phyloP scores from a whole-genome alignment of 2,329 filamentous ascomycete genomes.

The Fusarium sp. region DNA sequence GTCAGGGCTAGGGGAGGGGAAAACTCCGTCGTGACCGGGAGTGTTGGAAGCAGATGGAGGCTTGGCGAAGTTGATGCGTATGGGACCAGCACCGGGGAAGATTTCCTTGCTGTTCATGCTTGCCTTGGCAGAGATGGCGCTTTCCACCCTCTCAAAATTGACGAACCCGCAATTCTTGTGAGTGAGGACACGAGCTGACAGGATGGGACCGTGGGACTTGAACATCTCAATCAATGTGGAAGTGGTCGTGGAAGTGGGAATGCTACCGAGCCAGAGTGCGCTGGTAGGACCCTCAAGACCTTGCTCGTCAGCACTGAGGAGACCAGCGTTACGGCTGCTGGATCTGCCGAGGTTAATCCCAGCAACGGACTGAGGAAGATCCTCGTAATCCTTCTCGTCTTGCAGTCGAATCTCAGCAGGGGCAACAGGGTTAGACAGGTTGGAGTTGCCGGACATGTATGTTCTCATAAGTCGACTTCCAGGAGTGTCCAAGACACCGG shows the following conservation, averaged over 20 bases:
- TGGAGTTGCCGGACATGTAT: slow-evolving; percentile 77
- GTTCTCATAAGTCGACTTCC: slow-evolving; percentile 71
- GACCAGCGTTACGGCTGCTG: slow-evolving; percentile 71
- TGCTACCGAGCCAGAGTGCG: slow-evolving; percentile 96
- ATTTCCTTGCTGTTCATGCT: slow-evolving; percentile 97
- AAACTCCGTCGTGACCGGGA: slow-evolving; percentile 86
- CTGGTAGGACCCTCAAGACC: slow-evolving; percentile 89
- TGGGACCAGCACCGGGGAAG: slow-evolving; percentile 93
- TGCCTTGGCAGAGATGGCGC: slow-evolving; percentile 87
- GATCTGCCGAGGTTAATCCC: slow-evolving; percentile 77
- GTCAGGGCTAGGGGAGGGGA: slow-evolving; percentile 90
- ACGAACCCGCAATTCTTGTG: slow-evolving; percentile 99
- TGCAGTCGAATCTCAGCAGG: slow-evolving; percentile 78
- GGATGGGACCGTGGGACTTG: slow-evolving; percentile 87
- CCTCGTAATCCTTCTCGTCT: slow-evolving; percentile 81
- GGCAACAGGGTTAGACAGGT: slow-evolving; percentile 77
- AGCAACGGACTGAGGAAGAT: slow-evolving; percentile 83
- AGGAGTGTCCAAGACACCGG: slow-evolving; percentile 87
- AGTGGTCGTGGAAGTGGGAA: slow-evolving; percentile 95
- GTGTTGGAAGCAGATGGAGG: slow-evolving; percentile 90
- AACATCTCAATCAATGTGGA: slow-evolving; percentile 96
- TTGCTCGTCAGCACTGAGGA: slow-evolving; percentile 78
- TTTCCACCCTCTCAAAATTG: slow-evolving; percentile 93
- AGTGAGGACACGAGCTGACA: slow-evolving; percentile 91
- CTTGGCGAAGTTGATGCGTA: slow-evolving; percentile 97